Evolutionary conservation across 2,329 filamentous ascomycete species (phyloP), one percentile per base, ranked within the genome.

Genomic region (Talaromyces sp.): DNA sequence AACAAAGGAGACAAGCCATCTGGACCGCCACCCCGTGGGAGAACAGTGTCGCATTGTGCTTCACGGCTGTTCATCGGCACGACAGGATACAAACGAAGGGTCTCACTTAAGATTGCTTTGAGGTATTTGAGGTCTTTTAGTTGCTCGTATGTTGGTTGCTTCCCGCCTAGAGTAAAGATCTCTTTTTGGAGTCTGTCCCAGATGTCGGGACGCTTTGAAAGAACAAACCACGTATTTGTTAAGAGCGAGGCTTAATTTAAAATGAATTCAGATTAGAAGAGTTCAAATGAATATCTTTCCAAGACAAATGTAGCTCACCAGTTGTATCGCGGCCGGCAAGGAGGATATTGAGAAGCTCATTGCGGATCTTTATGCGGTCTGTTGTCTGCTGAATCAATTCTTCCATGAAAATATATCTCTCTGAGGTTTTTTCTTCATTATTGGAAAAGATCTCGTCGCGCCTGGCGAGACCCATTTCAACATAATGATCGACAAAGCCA

Each of bases 1-100:
- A 85, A 83, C 1, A 93, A 65, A 0, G 88, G 88, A 39, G 79
- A 74, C 1, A 73, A 70, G 33, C 78, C 71, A 68, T 88, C 82
- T 1, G 81, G 78, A 0, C 88, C 88, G 55, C 87, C 87, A 55
- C 88, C 75, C 3, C 59, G 58, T 2, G 77, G 77, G 29, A 80
- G 63, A 9, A 70, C 74, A 1, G 78, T 80, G 55, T 77, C 73
- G n/a, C 60, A 61, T n/a, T 68, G 50, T 3, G 75, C 73, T 3
- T 62, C 55, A 47, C 76, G 71, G 42, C 68, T 66, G 63, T 81
- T 81, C 52, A 74, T 61, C 0, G 79, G 77, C 3, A 81, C 76
- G 1, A 72, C 66, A 0, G 79, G 75, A 57, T 75, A 77, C 0
- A 80, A 64, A 14, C 78, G 75, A 3, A 80, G 68, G 64, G 57